Evolutionary conservation across 2,329 filamentous ascomycete species (phyloP).

Genomic region (Huntiella omanensis): DNA sequence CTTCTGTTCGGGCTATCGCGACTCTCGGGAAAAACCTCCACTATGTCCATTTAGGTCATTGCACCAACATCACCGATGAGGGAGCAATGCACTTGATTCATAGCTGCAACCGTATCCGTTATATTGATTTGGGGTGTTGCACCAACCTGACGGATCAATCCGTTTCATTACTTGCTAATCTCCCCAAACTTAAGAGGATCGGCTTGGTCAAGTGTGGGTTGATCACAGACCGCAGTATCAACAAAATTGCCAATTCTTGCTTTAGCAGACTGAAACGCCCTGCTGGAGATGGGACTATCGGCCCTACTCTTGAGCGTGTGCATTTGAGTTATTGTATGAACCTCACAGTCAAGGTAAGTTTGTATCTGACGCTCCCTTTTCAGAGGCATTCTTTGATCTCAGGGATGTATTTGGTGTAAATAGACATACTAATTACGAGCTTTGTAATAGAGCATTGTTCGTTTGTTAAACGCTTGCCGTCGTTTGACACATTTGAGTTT

Average conservation of each 20-base stretch:
- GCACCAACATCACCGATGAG: constrained; percentile 72
- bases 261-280: background rate
- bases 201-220: constrained; percentile 82
- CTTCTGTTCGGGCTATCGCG: constrained; percentile 70
- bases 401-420: background rate
- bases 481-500: constrained; percentile 85
- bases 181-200: constrained; percentile 88
- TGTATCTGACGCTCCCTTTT: background rate
- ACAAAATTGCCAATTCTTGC: constrained; percentile 13
- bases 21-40: constrained; percentile 88
- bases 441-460: constrained; percentile 51
- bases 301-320: constrained; percentile 63
- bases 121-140: constrained; percentile 96
- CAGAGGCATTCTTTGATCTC: background rate
- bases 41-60: constrained; percentile 91
- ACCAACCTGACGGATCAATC: constrained; percentile 72
- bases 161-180: constrained; percentile 60
- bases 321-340: constrained; percentile 90
- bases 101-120: constrained; percentile 79
- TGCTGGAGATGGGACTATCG: constrained; percentile 13
- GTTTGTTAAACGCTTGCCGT: constrained; percentile 74
- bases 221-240: constrained; percentile 78
- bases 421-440: background rate
- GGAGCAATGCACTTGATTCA: constrained; percentile 72
- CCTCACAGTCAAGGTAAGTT: constrained; percentile 57